A percentile compares a stretch with the other conserved stretches of the same genome.
Conservation (phyloP, 768 basidiomycete genomes). For the Pleurotus cornucopiae region DNA sequence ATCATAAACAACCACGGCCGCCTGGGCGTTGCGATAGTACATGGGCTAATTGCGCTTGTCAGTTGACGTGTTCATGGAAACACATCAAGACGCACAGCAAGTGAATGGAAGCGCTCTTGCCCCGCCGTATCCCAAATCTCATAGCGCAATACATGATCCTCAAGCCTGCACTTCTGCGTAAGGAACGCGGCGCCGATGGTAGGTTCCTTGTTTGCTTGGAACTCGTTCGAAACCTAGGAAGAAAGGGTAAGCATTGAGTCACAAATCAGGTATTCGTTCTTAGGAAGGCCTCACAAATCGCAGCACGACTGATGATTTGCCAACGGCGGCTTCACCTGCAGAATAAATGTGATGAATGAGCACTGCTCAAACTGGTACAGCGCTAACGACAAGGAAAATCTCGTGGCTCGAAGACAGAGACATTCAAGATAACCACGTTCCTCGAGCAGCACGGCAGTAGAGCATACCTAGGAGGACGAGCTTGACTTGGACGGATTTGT, state of each 20-base stretch:
- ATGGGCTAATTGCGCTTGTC: constrained; percentile 60
- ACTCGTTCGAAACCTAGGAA: constrained; percentile 87
- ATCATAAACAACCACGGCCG: constrained; percentile 97
- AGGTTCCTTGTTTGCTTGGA: constrained; percentile 97
- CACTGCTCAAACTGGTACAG: too few species aligned
- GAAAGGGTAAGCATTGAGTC: constrained; percentile 11
- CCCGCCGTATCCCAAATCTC: constrained; percentile 98
- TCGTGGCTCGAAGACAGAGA: too few species aligned
- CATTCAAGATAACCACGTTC: not conserved
- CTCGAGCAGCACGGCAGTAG: constrained; percentile 1
- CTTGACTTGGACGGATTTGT: constrained; percentile 97
- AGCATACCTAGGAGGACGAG: constrained; percentile 87
- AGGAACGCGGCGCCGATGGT: constrained; percentile 97
- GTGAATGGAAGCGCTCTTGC: constrained; percentile 95
- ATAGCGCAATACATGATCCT: constrained; percentile 89
- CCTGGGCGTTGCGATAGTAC: constrained; percentile 98
- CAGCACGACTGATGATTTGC: constrained; percentile 97
- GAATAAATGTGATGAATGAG: constrained; percentile 2
- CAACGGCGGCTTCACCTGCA: constrained; percentile 95
- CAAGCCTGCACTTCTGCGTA: constrained; percentile 92
- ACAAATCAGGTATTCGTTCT: constrained; percentile 6
- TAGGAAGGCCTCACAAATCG: constrained; percentile 70
- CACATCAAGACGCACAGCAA: constrained; percentile 60
- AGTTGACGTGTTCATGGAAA: constrained; percentile 11
- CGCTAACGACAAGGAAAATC: too few species aligned